Evolutionary conservation across 192 early-diverging fungal species (phyloP), one percentile per base, ranked within the genome.

Genomic region (Mortierella alpina): DNA sequence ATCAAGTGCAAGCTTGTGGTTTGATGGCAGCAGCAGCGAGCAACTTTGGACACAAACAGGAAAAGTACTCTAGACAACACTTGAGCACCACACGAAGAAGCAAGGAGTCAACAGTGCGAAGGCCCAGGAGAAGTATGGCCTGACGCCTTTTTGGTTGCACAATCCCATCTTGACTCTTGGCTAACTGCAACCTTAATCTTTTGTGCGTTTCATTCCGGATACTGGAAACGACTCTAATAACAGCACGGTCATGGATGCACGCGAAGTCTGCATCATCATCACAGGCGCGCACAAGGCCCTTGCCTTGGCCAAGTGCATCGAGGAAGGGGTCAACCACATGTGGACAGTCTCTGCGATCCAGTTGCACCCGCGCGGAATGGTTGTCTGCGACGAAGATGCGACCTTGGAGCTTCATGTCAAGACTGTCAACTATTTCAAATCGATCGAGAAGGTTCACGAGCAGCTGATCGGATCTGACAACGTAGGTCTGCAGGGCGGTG

Each of bases 371-470:
- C 90, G 90, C 70, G 91, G 91, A 23, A 87, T 95, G 80, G 90
- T 95, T 79, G 92, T 93, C 23, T 96, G 94, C 73, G 94, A 96
- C 76, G 94, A 96, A 71, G 94, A 96, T 62, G 93, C 94, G 31
- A 94, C 93, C 2, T 84, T 96, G 52, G 94, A 96, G 84, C 86
- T 96, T 61, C 93, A 96, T 54, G 94, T 96, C 82, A 93, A 95
- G 87, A 95, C 94, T 41, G 94, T 95, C 53, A 90, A 90, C 84
- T 95, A 95, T 83, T 95, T 95, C 76, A 94, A 92, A 83, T 91
- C 90, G 54, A 95, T 95, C 65, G 94, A 95, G 84, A 89, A 93
- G 85, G 94, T 94, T 8, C 92, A 94, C 53, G 84, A 90, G 64
- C 86, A 90, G 63, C 84, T 93, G 80, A 90, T 93, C 74, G 92